phyloP scores from a whole-genome alignment of 495 filamentous ascomycete genomes.

The Podospora sp. region DNA sequence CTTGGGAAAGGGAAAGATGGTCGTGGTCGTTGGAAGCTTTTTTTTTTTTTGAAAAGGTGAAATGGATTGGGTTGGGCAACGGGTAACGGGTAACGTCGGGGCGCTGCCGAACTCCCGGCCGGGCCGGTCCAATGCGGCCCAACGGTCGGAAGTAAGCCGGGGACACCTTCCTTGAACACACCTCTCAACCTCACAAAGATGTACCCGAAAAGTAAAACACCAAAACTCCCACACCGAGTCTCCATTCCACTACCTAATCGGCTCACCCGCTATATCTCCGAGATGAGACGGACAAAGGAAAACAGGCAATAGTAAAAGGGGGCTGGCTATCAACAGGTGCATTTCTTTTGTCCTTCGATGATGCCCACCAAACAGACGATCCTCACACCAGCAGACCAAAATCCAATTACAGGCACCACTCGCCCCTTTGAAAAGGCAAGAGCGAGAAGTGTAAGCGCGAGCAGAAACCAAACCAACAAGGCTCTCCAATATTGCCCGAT shows the following conservation, averaged over 20 bases:
- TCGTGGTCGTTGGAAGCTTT: not conserved
- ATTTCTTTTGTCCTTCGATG: not conserved
- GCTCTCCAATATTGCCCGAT: not conserved
- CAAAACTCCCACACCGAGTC: not conserved
- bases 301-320: slow-evolving; percentile 12
- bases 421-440: not conserved
- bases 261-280: not conserved
- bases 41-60: not conserved
- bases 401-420: not conserved
- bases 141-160: not conserved
- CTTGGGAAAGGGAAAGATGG: not conserved
- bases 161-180: not conserved
- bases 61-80: not conserved
- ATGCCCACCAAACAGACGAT: not conserved
- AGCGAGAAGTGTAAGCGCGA: not conserved
- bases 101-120: too few species aligned
- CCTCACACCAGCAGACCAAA: not conserved
- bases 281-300: slow-evolving; percentile 2
- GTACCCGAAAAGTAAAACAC: not conserved
- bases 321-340: not conserved
- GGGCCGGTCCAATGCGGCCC: not conserved
- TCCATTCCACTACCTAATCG: not conserved
- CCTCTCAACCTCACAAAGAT: not conserved
- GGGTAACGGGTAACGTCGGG: not conserved
- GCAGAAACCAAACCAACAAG: not conserved